Evolutionary conservation across 306 rosid species (phyloP), one percentile per base, ranked within the genome.

Genomic region (Echinosophora koreensis): DNA sequence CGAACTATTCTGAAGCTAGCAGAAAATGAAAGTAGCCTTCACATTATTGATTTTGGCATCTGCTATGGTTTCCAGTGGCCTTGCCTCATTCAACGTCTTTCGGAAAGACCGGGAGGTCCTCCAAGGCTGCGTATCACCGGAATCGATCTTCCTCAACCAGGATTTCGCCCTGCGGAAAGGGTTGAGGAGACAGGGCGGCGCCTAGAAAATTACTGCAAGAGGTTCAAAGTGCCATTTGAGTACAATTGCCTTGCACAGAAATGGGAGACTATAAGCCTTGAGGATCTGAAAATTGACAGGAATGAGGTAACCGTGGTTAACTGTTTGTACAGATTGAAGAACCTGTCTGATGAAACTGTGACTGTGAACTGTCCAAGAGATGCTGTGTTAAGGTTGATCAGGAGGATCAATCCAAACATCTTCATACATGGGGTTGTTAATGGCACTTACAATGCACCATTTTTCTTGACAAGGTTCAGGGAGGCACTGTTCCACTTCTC

Each of bases 41-140:
- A 93, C 78, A 81, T 93, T 5, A 86, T 91, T 76, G 92, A 91
- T 79, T 86, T 93, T 51, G 97, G 97, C n/a, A 69, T 90, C 50
- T 84, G 78, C 61, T 90, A 93, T 59, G 97, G 96, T 66, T 90
- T 76, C 80, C 94, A 93, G 51, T 93, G 97, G 96, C 97, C 97
- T 8, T 87, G 86, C 77, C 90, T 93, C 38, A 89, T 93, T 67
- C 92, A 93, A 4, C 76, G 79, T 44, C 97, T 93, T 73, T 85
- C 97, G 1, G 80, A 83, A 27, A 88, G 90, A 41, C 41, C 42
- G 0, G 89, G 87, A 0, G 94, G 97, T 5, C 91, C 97, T 57
- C 94, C 97, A 6, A 85, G 4, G 83, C 82, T 93, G 68, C 89
- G 87, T 0, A 74, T 93, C 14, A 91, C 97, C 0, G 90, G 96